These are phyloP conservation scores for Pterocarpus macrocarpus DNA, from an alignment of 306 rosid genomes.

Conservation along the genomic window DNA sequence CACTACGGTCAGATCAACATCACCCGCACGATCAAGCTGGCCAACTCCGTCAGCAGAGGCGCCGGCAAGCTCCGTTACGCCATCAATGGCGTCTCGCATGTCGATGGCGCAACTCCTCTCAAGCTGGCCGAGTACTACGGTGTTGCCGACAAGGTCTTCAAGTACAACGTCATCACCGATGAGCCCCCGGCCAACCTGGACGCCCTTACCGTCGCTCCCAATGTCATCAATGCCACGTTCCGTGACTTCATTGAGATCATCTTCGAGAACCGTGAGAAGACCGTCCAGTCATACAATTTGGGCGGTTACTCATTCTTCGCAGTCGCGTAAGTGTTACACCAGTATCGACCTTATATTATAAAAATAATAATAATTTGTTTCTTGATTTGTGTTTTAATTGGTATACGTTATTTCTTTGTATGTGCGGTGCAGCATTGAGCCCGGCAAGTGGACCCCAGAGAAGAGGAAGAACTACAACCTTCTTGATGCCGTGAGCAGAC, in stretches of 20 bases:
- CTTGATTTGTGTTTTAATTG: too few relatives aligned
- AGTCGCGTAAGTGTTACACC: constrained; percentile 60
- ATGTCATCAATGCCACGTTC: constrained; percentile 60
- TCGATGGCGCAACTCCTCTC: constrained; percentile 65
- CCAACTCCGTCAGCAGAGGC: constrained; percentile 45
- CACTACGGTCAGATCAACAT: constrained; percentile 84
- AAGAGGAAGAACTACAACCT: constrained; percentile 71
- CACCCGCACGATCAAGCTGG: constrained; percentile 74
- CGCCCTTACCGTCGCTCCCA: constrained; percentile 50
- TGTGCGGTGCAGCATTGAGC: constrained; percentile 58
- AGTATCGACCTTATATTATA: too few relatives aligned
- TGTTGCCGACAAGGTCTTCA: constrained; percentile 62
- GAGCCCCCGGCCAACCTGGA: constrained; percentile 29
- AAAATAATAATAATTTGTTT: too few relatives aligned
- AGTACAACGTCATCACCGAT: constrained; percentile 59
- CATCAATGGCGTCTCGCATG: constrained; percentile 72
- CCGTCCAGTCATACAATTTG: constrained; percentile 73
- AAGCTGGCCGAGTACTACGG: constrained; percentile 80
- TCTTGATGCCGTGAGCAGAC: constrained; percentile 82
- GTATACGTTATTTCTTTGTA: too few relatives aligned
- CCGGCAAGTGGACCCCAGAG: constrained; percentile 80
- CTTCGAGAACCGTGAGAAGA: constrained; percentile 74
- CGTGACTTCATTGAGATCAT: constrained; percentile 69
- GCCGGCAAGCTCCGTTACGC: constrained; percentile 71
- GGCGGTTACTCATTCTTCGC: constrained; percentile 76